Percentiles rank a stretch among this genome's conserved stretches.
These are phyloP conservation scores for Gaertneriomyces sp. DNA, from an alignment of 192 early-diverging fungal species.

Conservation along the genomic window DNA sequence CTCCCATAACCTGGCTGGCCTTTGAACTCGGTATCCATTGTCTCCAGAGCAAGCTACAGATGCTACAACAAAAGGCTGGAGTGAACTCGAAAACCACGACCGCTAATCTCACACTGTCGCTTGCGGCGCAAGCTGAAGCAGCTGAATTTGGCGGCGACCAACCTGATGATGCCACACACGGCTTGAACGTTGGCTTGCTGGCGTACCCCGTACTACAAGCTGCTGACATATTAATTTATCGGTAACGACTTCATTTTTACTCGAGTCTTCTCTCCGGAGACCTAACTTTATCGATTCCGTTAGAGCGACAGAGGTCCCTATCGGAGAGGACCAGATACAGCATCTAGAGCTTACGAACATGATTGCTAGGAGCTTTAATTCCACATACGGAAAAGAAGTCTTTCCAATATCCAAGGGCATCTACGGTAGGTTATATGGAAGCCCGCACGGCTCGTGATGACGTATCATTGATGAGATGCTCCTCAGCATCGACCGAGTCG, in stretches of 20 bases:
- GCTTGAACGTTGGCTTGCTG: constrained; percentile 72
- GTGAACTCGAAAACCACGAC: constrained; percentile 8
- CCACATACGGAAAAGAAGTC: constrained; percentile 51
- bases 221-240: constrained; percentile 87
- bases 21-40: background rate
- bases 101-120: constrained; percentile 24
- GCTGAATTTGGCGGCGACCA: constrained; percentile 32
- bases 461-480: background rate
- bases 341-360: constrained; percentile 86
- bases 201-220: constrained; percentile 90
- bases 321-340: constrained; percentile 91
- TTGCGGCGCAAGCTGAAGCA: constrained; percentile 10
- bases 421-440: constrained; percentile 46
- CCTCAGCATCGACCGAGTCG: constrained; percentile 37
- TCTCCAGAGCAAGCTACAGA: constrained; percentile 31
- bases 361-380: constrained; percentile 74
- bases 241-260: constrained; percentile 27
- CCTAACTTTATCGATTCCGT: too few species aligned
- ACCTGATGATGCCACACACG: constrained; percentile 27
- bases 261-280: background rate
- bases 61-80: constrained; percentile 23
- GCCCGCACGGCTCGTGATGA: background rate
- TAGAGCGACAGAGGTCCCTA: constrained; percentile 77
- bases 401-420: constrained; percentile 69
- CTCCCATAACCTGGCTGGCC: background rate